Conservation (phyloP, 371 early-diverging fungal genomes). For the Mucor lusitanicus region DNA sequence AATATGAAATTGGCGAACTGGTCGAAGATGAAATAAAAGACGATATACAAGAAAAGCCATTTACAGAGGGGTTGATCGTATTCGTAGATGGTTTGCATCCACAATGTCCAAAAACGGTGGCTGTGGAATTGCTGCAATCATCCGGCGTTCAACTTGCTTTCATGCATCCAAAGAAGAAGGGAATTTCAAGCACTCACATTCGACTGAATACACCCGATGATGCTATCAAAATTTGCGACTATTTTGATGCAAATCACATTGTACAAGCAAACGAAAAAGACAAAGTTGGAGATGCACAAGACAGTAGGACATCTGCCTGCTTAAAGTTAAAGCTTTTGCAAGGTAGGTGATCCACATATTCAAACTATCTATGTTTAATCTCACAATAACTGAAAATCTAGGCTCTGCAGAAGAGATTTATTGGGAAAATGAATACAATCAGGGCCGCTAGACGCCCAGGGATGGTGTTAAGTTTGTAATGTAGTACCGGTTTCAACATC, state of each 20-base stretch:
- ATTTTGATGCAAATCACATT: constrained; percentile 24
- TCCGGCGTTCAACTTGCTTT: constrained; percentile 36
- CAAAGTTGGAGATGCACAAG: constrained; percentile 16
- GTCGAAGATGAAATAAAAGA: not conserved
- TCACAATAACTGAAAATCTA: not conserved
- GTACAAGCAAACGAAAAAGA: constrained; percentile 32
- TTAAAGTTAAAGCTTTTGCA: constrained; percentile 13
- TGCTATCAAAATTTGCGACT: constrained; percentile 21
- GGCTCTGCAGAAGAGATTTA: constrained; percentile 32
- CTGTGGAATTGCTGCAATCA: constrained; percentile 23
- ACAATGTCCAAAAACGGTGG: constrained; percentile 29
- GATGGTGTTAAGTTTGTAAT: not conserved
- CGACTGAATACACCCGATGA: constrained; percentile 33
- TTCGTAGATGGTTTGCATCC: constrained; percentile 32
- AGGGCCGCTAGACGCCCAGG: not conserved
- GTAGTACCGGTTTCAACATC: too few relatives aligned
- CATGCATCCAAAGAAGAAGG: constrained; percentile 34
- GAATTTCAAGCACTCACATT: constrained; percentile 24
- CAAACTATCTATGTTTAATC: not conserved
- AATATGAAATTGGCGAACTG: constrained; percentile 11
- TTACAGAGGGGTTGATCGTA: constrained; percentile 29
- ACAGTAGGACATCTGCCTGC: not conserved
- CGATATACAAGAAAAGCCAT: not conserved
- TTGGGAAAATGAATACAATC: constrained; percentile 28
- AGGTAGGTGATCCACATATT: not conserved